Evolutionary conservation across 768 basidiomycete species (phyloP).

Genomic region (Phylloporus sp.): DNA sequence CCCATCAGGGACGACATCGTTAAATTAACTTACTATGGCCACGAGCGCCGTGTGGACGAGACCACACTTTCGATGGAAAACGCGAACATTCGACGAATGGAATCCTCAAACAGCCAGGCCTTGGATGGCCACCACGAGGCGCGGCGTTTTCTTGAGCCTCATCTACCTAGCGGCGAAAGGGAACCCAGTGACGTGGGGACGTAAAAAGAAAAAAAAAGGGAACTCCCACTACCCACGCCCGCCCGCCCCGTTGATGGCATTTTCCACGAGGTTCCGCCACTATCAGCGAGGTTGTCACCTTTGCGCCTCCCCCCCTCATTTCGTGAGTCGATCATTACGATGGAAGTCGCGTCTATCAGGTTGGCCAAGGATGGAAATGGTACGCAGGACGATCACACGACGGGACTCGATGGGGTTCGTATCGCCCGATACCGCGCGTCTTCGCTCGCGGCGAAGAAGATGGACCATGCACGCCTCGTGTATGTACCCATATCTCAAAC

Average conservation of each 20-base stretch:
- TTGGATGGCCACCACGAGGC: not conserved
- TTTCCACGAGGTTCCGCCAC: not conserved
- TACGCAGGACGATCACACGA: not conserved
- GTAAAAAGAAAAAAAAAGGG: constrained; percentile 6
- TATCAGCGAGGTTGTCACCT: not conserved
- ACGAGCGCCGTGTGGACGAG: too few species aligned
- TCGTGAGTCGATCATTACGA: not conserved
- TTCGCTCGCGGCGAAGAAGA: too few species aligned
- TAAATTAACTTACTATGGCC: not conserved
- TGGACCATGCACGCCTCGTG: too few species aligned
- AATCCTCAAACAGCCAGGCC: not conserved
- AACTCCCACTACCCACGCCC: not conserved
- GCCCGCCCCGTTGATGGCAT: not conserved
- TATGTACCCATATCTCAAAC: too few species aligned
- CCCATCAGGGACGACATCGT: not conserved
- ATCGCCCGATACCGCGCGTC: too few species aligned
- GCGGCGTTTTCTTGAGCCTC: not conserved
- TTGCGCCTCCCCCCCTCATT: not conserved
- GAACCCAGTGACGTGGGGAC: not conserved
- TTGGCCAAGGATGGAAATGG: not conserved
- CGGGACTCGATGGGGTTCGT: too few species aligned
- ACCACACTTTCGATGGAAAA: not conserved
- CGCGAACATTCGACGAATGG: not conserved
- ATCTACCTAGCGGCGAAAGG: not conserved
- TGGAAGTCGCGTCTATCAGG: not conserved